These are phyloP conservation scores for Lipomyces chichibuensis DNA, from an alignment of 805 yeast species.

Conservation along the genomic window DNA sequence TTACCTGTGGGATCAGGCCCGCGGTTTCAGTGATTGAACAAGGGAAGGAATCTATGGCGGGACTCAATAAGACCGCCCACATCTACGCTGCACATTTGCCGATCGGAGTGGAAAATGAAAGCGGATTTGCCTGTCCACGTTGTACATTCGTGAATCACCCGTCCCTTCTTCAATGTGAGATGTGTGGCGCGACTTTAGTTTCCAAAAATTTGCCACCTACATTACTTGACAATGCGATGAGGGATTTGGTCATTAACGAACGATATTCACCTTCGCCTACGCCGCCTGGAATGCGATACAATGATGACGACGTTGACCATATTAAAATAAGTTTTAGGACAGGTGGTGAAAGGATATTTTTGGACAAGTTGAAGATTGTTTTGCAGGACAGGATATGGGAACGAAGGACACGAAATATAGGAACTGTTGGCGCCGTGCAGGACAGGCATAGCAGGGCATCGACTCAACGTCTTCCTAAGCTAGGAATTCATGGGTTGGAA, in stretches of 20 bases:
- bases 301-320: constrained; percentile 38
- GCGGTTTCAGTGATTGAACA: constrained; percentile 31
- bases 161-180: constrained; percentile 74
- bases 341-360: constrained; percentile 64
- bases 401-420: constrained; percentile 5
- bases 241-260: constrained; percentile 13
- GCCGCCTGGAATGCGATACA: constrained; percentile 6
- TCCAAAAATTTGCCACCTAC: constrained; percentile 41
- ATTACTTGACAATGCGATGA: constrained; percentile 40
- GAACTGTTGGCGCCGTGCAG: not conserved
- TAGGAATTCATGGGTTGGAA: constrained; percentile 76
- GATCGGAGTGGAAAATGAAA: constrained; percentile 11
- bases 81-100: constrained; percentile 9
- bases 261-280: constrained; percentile 22
- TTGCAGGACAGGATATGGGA: constrained; percentile 60
- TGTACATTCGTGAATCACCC: constrained; percentile 88
- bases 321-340: constrained; percentile 75
- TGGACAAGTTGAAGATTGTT: constrained; percentile 50
- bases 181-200: constrained; percentile 70
- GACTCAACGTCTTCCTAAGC: constrained; percentile 19
- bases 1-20: constrained; percentile 64
- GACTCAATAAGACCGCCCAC: not conserved
- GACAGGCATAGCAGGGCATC: not conserved
- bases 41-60: constrained; percentile 6
- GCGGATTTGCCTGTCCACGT: constrained; percentile 50